Evolutionary conservation across 148 eudicot species (phyloP), one percentile per base, ranked within the genome.

Genomic region (Amaranthus palmeri): DNA sequence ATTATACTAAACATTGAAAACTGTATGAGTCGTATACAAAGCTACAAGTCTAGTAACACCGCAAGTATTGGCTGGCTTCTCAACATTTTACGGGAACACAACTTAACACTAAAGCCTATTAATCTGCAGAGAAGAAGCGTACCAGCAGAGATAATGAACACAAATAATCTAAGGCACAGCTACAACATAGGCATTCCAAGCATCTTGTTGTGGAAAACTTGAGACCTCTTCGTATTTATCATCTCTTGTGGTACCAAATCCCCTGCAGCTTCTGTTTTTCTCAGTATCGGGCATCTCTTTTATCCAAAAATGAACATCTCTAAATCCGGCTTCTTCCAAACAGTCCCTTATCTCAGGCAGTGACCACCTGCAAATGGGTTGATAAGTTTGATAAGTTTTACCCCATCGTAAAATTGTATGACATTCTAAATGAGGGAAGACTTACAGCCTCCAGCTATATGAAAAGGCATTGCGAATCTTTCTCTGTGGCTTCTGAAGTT

Each of bases 361-460:
- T 1, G 98, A 95, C 98, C 98, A 95, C 51, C 98, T 95, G 83
- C 10, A 44, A 80, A 50, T 40, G 4, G 14, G 52, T 4, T 10
- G 45, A 45, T 40, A 40, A 25, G 56, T 54, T 46, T 7, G 64
- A 12, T 51, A 41, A 12, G 51, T 46, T 71, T 71, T 42, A 56
- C 8, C 54, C 6, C 3, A 65, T 15, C 49, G 52, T 43, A 6
- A 11, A 59, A 17, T 6, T 51, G 8, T 12, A 25, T 8, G 41
- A 66, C 40, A 42, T 15, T 53, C 17, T 12, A 44, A 44, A 17
- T 25, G 8, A 50, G 44, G 56, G 48, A 41, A 53, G 71, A 83
- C 92, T 88, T 86, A 91, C 98, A 95, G 88, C 78, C 98, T 86
- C 98, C 98, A 95, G 85, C 93, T 89, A 76, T 95, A 95, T 4